Evolutionary conservation across 208 protist genomes (phyloP), one percentile per base, ranked within the genome.

Genomic region (Leishmania tarentolae): DNA sequence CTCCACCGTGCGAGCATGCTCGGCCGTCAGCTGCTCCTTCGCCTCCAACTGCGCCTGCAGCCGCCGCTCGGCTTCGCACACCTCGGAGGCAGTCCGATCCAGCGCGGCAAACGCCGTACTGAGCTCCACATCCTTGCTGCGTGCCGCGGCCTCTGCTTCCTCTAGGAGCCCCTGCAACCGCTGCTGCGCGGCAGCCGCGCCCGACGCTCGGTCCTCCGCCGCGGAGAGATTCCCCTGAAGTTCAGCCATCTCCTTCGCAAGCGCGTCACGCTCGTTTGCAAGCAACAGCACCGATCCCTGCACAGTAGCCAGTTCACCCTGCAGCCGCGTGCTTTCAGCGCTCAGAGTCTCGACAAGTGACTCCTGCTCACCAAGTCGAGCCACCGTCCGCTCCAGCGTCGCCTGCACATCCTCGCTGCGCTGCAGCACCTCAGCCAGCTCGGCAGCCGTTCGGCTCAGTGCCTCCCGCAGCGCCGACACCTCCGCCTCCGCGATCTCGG

Each of bases 391-490:
- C 44, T 40, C 21, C 52, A 80, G 56, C 37, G 82, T 21, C 24
- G n/a, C 47, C 65, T 85, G 80, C 37, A 80, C 61, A n/a, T 69
- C 68, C 65, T 83, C 80, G 40, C 63, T 69, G n/a, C 82, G 82
- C 61, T 42, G 57, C 15, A 71, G 57, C 66, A 82, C 56, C 47
- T 85, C 76, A 5, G 5, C 19, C 7, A 83, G 66, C 61, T 83
- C 75, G 19, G 47, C 13, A 46, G 9, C 75, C 11, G 17, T 57
- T 3, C 66, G 53, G 56, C 37, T 13, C 50, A 78, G 56, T 11
- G 75, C 17, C 7, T 24, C 56, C 11, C 56, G 50, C 40, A 78
- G 56, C 75, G 56, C 56, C 21, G 35, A 19, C 19, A 28, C 56
- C 28, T 57, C 52, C 56, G 56, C 75, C 75, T 78, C 75, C 59